Evolutionary conservation across 164 flowering plant species (phyloP), one percentile per base, ranked within the genome.

Genomic region (Magnolia officinalis): DNA sequence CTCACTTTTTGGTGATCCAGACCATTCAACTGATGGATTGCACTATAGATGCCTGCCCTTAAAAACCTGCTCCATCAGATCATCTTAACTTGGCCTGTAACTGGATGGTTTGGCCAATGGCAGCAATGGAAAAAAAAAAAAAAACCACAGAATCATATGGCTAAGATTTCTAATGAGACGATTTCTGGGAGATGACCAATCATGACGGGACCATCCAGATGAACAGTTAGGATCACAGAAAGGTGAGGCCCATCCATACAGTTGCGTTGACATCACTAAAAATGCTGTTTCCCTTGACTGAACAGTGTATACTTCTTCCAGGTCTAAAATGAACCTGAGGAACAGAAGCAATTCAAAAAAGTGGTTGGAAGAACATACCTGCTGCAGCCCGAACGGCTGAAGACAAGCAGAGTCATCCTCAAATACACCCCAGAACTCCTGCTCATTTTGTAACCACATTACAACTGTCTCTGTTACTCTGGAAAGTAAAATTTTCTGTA

Each of bases 391-490:
- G 75, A 79, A 76, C 67, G 98, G 89, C 80, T 84, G 87, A 77
- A 96, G 89, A 66, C 86, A 83, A 76, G 83, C 78, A 45, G 97
- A 86, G 21, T 86, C 86, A 81, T 92, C 92, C 84, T 94, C 98
- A 70, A 96, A 85, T 67, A 91, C 91, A 78, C 86, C 87, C 99
- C 99, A 96, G 84, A 96, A 94, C 71, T 94, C 98, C 74, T 92
- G 90, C 58, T 94, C 98, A 83, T 91, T 88, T 55, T 98, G 92
- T 84, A 96, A 79, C 97, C 98, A 96, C 84, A 94, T 92, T 3
- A 96, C 90, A 74, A 92, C 93, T 0, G 98, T 94, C 81, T 94
- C 97, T 31, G 96, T 94, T 19, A 94, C 82, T 85, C 99, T 90
- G 49, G 98, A 92, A 72, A 96, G 98, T 84, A 96, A 83, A 75